Evolutionary conservation across 768 basidiomycete genomes (phyloP), one percentile per base, ranked within the genome.

Genomic region (Mycena filopes): DNA sequence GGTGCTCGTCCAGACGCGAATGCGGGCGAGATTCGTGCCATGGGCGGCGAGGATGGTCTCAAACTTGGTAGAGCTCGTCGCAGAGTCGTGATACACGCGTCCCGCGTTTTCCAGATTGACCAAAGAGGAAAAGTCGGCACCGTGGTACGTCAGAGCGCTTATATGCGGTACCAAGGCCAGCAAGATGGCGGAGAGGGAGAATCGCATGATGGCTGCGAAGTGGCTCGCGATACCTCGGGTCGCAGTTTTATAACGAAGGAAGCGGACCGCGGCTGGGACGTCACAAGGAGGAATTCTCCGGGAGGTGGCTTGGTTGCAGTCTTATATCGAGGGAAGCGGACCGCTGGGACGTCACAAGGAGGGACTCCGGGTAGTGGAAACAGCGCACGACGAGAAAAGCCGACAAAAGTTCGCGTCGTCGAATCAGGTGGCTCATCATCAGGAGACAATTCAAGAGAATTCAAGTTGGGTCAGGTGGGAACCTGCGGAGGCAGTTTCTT

Each of bases 1-100:
- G 21, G 85, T 86, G 64, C 86, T 84, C 0, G 87, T 89, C 89
- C 89, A 90, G 31, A 90, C 75, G 15, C 89, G 79, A 48, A 89
- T 84, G 16, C 89, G 83, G 13, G 85, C 87, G 9, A 87, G 76
- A 65, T 89, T 89, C 50, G 80, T 78, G 33, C 88, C 89, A 63
- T 87, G 83, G 49, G 80, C 80, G 15, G 74, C 73, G 9, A 89
- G 76, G 58, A 90, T 89, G 0, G 77, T 81, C 69, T 89, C 48
- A 5, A 62, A 55, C 15, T 54, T 20, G 4, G 60, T 62, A 2
- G 60, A 62, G 36, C 51, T 38, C 20, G 60, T 62, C 13, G 60
- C 60, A 26, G 60, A 62, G 51, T 62, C 60, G 26, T 62, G 60
- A 23, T 46, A 62, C 13, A 38, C 36, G 23, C 26, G 31, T 23